A percentile compares a stretch with the other conserved stretches of the same genome.
phyloP scores from a whole-genome alignment of 805 yeast species.

The Yamadazyma insecticola region DNA sequence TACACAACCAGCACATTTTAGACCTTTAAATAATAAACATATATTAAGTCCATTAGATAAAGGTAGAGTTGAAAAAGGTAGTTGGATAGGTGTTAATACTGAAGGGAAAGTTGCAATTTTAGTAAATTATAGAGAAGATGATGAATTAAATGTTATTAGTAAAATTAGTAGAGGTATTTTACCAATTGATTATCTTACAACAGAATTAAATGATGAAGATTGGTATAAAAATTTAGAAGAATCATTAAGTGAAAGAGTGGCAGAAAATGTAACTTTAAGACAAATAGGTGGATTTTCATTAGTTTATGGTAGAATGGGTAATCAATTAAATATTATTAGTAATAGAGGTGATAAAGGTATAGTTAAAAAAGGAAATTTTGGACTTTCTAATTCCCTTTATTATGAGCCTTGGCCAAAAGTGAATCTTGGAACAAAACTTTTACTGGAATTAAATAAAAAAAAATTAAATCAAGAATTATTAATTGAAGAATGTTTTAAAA shows the following conservation, averaged over 20 bases:
- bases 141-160: slow-evolving; percentile 17
- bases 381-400: slow-evolving; percentile 65
- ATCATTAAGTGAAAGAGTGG: slow-evolving; percentile 8
- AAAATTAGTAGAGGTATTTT: slow-evolving; percentile 51
- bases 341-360: slow-evolving; percentile 43
- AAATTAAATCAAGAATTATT: slow-evolving; percentile 27
- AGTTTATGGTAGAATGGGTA: slow-evolving; percentile 46
- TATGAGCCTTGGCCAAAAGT: slow-evolving; percentile 77
- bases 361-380: slow-evolving; percentile 36
- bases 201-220: slow-evolving; percentile 28
- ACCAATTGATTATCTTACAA: slow-evolving; percentile 42
- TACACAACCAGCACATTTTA: slow-evolving; percentile 53
- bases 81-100: slow-evolving; percentile 80
- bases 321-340: slow-evolving; percentile 43
- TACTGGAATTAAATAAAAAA: slow-evolving; percentile 17
- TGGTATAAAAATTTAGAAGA: slow-evolving; percentile 40
- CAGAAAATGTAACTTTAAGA: slow-evolving; percentile 13
- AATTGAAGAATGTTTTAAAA: slow-evolving; percentile 45
- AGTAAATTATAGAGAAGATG: slow-evolving; percentile 64
- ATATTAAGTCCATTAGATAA: slow-evolving; percentile 71
- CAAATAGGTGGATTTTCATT: slow-evolving; percentile 62
- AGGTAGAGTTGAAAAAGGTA: slow-evolving; percentile 71
- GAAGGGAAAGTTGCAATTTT: slow-evolving; percentile 64
- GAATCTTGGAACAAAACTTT: slow-evolving; percentile 36
- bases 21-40: slow-evolving; percentile 26